Percentiles rank a stretch among this genome's conserved stretches.
phyloP scores from a whole-genome alignment of 1,284 basidiomycete genomes.

The Microbotryomycetes sp. region DNA sequence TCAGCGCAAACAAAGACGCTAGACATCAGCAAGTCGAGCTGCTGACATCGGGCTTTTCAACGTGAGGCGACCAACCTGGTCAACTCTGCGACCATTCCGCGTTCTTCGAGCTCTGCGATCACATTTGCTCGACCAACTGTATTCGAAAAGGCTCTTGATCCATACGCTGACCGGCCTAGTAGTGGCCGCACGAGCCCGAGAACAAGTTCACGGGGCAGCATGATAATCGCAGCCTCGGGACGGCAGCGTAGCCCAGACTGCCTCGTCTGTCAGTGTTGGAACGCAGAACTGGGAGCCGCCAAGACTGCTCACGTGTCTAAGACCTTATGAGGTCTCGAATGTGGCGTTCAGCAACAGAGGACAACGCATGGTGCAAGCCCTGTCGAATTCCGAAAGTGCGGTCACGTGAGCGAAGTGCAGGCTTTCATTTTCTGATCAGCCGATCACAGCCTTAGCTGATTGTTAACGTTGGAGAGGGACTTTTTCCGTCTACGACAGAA shows the following conservation, averaged over 20 bases:
- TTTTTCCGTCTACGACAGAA: no score
- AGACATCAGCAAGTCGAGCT: neutral
- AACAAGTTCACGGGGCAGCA: conserved; percentile 6
- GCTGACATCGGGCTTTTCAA: neutral
- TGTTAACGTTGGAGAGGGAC: no score
- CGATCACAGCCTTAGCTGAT: no score
- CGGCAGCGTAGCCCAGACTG: neutral
- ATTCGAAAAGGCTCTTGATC: conserved; percentile 14
- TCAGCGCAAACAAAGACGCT: neutral
- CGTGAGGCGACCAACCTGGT: conserved; percentile 42
- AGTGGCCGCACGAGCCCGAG: neutral
- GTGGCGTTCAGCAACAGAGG: no score
- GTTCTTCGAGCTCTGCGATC: conserved; percentile 43
- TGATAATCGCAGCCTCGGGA: neutral
- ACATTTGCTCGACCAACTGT: conserved; percentile 31
- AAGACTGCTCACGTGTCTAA: no score
- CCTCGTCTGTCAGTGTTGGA: no score
- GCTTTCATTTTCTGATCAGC: no score
- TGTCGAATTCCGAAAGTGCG: no score
- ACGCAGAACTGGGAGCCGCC: no score
- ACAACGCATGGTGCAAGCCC: no score
- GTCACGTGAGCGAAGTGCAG: no score
- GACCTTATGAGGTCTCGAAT: no score
- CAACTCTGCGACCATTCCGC: conserved; percentile 46
- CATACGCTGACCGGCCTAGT: neutral